Base-by-base conservation (phyloP, 371 early-diverging fungal genomes). In the Saksenaea oblongispora region DNA sequence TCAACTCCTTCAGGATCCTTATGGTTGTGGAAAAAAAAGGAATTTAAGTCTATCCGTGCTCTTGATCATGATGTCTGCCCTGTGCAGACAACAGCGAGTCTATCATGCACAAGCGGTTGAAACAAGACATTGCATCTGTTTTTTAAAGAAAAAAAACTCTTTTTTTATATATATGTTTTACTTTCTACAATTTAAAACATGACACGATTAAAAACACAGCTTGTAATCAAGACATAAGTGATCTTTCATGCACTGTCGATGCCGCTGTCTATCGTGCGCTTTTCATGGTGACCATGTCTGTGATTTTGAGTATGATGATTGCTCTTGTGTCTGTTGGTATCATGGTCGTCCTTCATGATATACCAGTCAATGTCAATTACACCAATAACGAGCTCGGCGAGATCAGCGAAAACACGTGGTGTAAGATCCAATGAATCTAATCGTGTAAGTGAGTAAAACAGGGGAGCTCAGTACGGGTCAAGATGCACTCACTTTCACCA, bases 351-450 rank as follows among this genome's bases (percentile, higher is more conserved):
- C 14, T 54, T 18, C n/a, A 73, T 17, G 17, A 71, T 65, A 63
- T 72, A 75, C 87, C 89, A 89, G 42, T 76, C 65, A 66, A 88
- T 86, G 9, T 71, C 55, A 37, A 88, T 76, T 15, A 80, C 80
- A 28, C 89, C 89, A 17, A 67, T 60, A 3, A 61, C 64, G 18
- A 70, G 70, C 18, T 75, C 66, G 54, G 75, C 87, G 42, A 89
- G 64, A 61, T 82, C 39, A 54, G 79, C 47, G 64, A 88, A 89
- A 51, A 85, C 87, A n/a, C 84, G 69, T 24, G 84, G 84, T 57
- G 84, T 83, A 24, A 89, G 77, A 74, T 89, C 90, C 42, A 83
- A 69, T 44, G 70, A 82, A 37, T 67, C 72, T 71, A 58, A 28
- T 31, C 44, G 34, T 9, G 22, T 5, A 47, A 47, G n/a, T 47